These are phyloP conservation scores for Stereum hirsutum DNA, from an alignment of 1,284 basidiomycete genomes.

Conservation along the genomic window DNA sequence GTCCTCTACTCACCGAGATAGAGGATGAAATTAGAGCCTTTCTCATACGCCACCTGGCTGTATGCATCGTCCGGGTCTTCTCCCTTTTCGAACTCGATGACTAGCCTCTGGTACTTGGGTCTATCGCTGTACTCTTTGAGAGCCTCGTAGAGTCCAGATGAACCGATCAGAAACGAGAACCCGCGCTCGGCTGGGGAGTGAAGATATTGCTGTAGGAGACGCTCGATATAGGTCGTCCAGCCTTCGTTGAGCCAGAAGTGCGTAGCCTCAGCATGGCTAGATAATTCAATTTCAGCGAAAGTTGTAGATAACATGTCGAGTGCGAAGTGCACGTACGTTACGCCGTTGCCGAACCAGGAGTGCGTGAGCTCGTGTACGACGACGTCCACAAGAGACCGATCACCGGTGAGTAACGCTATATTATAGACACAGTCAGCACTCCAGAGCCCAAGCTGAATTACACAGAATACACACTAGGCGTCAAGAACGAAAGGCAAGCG, in stretches of 20 bases:
- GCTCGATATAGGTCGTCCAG: constrained; percentile 93
- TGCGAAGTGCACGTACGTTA: constrained; percentile 44
- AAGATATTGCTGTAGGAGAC: constrained; percentile 68
- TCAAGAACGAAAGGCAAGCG: constrained; percentile 80
- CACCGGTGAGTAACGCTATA: constrained; percentile 71
- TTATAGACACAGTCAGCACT: neutral
- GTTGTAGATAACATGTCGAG: neutral
- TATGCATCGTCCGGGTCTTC: constrained; percentile 87
- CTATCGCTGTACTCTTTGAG: constrained; percentile 49
- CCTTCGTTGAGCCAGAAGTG: constrained; percentile 94
- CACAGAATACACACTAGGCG: constrained; percentile 53
- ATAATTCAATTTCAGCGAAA: neutral
- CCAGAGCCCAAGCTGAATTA: neutral
- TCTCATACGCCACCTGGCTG: constrained; percentile 65
- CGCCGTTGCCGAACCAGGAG: constrained; percentile 83
- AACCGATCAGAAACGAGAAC: constrained; percentile 58
- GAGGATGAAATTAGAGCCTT: constrained; percentile 66
- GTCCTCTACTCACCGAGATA: constrained; percentile 38
- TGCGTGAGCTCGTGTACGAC: constrained; percentile 75
- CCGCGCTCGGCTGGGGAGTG: constrained; percentile 77
- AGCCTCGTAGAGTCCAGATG: constrained; percentile 66
- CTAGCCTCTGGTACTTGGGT: constrained; percentile 78
- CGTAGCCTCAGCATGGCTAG: constrained; percentile 55
- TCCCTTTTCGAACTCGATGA: constrained; percentile 77
- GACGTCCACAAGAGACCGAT: constrained; percentile 77